Evolutionary conservation across 805 yeast genomes (phyloP), one percentile per base, ranked within the genome.

Genomic region (Ogataea nitratoaversa): DNA sequence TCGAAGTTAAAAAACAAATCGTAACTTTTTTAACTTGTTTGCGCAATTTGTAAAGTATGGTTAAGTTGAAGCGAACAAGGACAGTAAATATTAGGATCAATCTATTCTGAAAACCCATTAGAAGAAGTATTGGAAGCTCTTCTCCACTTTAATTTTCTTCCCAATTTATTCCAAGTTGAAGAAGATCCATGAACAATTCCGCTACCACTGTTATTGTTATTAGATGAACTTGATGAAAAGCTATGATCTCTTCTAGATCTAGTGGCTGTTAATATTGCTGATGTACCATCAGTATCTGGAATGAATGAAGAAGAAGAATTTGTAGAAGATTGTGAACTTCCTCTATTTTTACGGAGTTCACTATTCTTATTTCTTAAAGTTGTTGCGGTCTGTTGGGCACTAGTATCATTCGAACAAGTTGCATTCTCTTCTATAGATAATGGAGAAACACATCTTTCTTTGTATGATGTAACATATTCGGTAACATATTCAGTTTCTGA

Each of bases 91-190:
- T n/a, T n/a, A n/a, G n/a, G n/a, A n/a, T 22, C 7, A 22, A 22
- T 22, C 36, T 35, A 44, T 7, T 44, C 47, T 32, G 40, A 33
- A 19, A 12, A 19, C 5, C 34, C 41, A 28, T 25, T 30, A 8
- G 42, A 42, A 5, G 57, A 50, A 25, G 56, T 39, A 42, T 47
- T 53, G 2, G 66, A 59, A 12, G 56, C 43, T 24, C 65, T 44
- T 43, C 60, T 54, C 63, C 63, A 56, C 32, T 50, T 55, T n/a
- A 60, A 46, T 35, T 56, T 60, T 29, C 49, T 56, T 4, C 58
- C 55, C 13, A 58, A 28, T 34, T 53, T 57, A 33, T 46, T 44
- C 56, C 59, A 56, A 14, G 52, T 41, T 11, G 51, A 47, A 16
- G 40, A 17, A 8, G 44, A 27, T 19, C 37, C 19, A 14, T 6